phyloP scores from a whole-genome alignment of 352 stramenopile genomes.

The Globisporangium echinulatum region DNA sequence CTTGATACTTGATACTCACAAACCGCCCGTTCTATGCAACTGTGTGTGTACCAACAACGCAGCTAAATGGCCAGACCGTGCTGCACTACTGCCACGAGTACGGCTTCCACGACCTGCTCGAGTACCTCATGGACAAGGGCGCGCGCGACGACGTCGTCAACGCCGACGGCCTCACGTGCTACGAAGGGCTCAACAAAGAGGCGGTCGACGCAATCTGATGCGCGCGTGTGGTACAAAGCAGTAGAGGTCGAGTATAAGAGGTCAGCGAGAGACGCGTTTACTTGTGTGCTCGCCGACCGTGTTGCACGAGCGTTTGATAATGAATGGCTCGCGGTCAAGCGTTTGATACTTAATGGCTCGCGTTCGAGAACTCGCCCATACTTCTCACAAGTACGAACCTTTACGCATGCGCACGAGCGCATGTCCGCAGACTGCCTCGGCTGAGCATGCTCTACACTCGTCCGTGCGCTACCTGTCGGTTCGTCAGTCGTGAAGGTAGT shows the following conservation, averaged over 20 bases:
- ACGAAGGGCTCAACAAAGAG: conserved; percentile 89
- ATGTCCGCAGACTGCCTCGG: too few species aligned
- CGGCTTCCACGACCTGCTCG: conserved; percentile 90
- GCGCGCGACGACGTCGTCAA: conserved; percentile 90
- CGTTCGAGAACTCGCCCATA: too few species aligned
- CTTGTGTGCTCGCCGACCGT: too few species aligned
- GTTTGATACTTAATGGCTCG: too few species aligned
- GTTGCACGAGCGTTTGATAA: too few species aligned
- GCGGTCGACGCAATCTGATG: conserved; percentile 66
- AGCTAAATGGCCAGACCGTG: conserved; percentile 88
- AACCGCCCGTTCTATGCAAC: neutral
- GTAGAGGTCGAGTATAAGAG: too few species aligned
- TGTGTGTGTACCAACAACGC: neutral
- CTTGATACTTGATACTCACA: neutral
- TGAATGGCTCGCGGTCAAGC: too few species aligned
- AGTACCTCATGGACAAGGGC: conserved; percentile 95
- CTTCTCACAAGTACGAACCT: too few species aligned
- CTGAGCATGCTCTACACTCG: too few species aligned
- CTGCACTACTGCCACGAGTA: conserved; percentile 94
- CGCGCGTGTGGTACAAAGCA: neutral
- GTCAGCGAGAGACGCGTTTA: too few species aligned
- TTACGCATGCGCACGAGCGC: too few species aligned
- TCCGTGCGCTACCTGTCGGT: conserved; percentile 3
- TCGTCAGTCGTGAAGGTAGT: conserved; percentile 73
- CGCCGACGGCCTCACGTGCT: conserved; percentile 91